phyloP scores from a whole-genome alignment of 1,139 yeast genomes.

The Yamadazyma triangularis region DNA sequence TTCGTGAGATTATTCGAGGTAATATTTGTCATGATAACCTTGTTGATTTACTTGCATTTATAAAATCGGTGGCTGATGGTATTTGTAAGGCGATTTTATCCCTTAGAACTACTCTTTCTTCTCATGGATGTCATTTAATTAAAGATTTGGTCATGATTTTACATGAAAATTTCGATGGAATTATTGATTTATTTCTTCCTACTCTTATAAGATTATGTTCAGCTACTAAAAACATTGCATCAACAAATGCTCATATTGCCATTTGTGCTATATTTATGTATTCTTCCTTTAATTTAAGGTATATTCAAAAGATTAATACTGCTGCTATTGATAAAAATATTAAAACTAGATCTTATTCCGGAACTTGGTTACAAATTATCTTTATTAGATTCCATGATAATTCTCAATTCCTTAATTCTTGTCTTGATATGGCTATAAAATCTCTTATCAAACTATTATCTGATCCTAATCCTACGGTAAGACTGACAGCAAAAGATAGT shows the following conservation, averaged over 20 bases:
- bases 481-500: constrained; percentile 69
- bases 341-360: constrained; percentile 66
- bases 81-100: constrained; percentile 68
- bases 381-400: constrained; percentile 37
- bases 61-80: constrained; percentile 52
- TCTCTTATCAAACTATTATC: constrained; percentile 57
- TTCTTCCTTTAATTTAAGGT: constrained; percentile 49
- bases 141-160: constrained; percentile 63
- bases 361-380: constrained; percentile 65
- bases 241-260: constrained; percentile 67
- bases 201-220: constrained; percentile 61
- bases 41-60: constrained; percentile 36
- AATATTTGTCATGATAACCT: constrained; percentile 38
- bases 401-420: no score
- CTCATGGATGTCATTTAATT: constrained; percentile 72
- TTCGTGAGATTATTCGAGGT: constrained; percentile 63
- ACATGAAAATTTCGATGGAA: constrained; percentile 48
- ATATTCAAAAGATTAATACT: constrained; percentile 46
- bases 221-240: constrained; percentile 76
- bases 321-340: constrained; percentile 65
- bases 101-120: constrained; percentile 76
- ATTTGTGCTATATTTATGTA: constrained; percentile 58
- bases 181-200: constrained; percentile 59
- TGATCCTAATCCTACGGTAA: constrained; percentile 79
- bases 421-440: constrained; percentile 48